phyloP scores from a whole-genome alignment of 2,329 filamentous ascomycete species.

The Dactylellina leptospora region DNA sequence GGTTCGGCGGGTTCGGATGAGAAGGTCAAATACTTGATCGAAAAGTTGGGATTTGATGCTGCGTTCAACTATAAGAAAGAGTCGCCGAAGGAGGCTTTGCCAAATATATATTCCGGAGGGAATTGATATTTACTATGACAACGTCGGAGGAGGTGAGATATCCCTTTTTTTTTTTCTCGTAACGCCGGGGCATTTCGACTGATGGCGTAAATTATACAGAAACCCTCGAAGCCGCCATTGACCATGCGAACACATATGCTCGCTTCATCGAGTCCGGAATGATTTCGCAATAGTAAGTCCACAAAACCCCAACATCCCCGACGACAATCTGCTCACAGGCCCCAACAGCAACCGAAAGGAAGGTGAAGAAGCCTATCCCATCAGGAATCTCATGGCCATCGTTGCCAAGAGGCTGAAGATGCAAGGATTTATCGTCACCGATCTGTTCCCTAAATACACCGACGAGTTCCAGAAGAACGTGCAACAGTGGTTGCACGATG shows the following conservation, averaged over 20 bases:
- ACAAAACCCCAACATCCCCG: conserved; percentile 61
- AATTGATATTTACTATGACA: conserved; percentile 85
- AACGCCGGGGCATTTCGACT: background rate
- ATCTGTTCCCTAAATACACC: conserved; percentile 62
- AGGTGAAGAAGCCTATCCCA: conserved; percentile 68
- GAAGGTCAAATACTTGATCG: conserved; percentile 78
- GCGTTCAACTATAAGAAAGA: conserved; percentile 93
- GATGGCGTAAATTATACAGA: conserved; percentile 73
- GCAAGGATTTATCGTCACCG: conserved; percentile 77
- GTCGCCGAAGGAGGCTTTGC: conserved; percentile 72
- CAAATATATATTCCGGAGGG: conserved; percentile 77
- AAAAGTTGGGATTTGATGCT: conserved; percentile 74
- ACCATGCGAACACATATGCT: conserved; percentile 71
- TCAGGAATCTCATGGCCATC: conserved; percentile 72
- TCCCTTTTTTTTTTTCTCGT: background rate
- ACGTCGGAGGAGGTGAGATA: conserved; percentile 76
- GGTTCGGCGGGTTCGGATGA: conserved; percentile 81
- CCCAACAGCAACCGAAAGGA: conserved; percentile 57
- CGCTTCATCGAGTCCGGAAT: conserved; percentile 73
- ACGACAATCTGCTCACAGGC: background rate
- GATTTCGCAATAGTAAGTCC: conserved; percentile 80
- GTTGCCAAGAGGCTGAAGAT: conserved; percentile 75
- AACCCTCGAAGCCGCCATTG: conserved; percentile 74
- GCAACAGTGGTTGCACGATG: conserved; percentile 78
- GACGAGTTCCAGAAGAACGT: conserved; percentile 81